These are phyloP conservation scores for Aphanomyces cochlioides DNA, from an alignment of 352 stramenopile species.

Conservation along the genomic window DNA sequence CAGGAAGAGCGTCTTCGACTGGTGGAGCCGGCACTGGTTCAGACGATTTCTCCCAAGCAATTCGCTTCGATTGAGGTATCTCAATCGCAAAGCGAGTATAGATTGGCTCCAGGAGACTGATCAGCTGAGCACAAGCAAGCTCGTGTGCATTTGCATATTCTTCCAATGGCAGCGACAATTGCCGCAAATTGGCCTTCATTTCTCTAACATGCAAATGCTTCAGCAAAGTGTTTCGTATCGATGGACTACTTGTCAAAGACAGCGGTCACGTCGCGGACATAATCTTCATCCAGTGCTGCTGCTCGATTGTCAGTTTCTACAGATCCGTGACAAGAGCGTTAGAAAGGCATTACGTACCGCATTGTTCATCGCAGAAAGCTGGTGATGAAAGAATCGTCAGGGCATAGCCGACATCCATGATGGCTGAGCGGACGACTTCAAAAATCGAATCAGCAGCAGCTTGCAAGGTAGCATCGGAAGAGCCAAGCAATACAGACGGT, in stretches of 20 bases:
- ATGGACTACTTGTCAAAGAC: constrained; percentile 46
- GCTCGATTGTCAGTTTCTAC: constrained; percentile 3
- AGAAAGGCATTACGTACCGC: not conserved
- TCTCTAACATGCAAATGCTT: constrained; percentile 41
- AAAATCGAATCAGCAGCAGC: constrained; percentile 10
- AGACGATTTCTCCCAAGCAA: not conserved
- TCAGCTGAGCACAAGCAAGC: constrained; percentile 60
- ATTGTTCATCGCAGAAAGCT: constrained; percentile 13
- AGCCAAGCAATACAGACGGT: not conserved
- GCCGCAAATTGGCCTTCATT: constrained; percentile 82
- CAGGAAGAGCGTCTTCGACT: no score
- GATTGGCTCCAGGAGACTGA: constrained; percentile 66
- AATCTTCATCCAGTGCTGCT: constrained; percentile 65
- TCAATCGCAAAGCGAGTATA: constrained; percentile 59
- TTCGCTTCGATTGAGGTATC: constrained; percentile 1
- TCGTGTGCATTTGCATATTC: constrained; percentile 81
- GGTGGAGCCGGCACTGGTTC: not conserved
- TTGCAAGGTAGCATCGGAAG: not conserved
- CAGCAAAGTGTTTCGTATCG: not conserved
- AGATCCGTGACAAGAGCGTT: not conserved
- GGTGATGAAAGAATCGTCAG: constrained; percentile 20
- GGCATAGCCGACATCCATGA: constrained; percentile 22
- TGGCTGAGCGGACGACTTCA: not conserved
- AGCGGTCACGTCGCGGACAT: constrained; percentile 58
- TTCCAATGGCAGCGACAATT: constrained; percentile 77